Conservation (phyloP, 148 eudicot genomes). For the Limonium bicolor region DNA sequence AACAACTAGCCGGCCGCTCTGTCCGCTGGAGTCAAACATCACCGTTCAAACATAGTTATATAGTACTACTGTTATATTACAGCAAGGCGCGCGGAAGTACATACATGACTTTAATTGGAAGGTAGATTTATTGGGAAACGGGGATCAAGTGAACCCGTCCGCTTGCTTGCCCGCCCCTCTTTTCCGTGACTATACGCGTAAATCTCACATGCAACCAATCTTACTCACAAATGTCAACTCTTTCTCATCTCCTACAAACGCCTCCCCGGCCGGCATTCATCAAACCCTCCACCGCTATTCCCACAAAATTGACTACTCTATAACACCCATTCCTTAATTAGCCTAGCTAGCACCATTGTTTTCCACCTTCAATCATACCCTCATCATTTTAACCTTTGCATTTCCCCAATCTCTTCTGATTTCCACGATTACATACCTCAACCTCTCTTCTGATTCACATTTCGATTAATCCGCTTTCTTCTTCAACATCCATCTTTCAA, state of each 20-base stretch:
- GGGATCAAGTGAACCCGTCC: not conserved
- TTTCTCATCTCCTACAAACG: not conserved
- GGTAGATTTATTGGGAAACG: not conserved
- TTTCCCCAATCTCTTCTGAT: not conserved
- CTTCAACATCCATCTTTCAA: too few relatives aligned
- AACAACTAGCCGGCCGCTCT: too few relatives aligned
- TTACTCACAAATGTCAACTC: conserved; percentile 1
- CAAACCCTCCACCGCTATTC: too few relatives aligned
- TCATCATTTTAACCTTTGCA: not conserved
- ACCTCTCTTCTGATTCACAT: conserved; percentile 1
- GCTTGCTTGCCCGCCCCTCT: not conserved
- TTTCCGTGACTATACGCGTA: not conserved
- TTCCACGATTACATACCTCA: not conserved
- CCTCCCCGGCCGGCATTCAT: not conserved
- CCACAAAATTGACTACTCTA: too few relatives aligned
- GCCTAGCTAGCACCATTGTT: too few relatives aligned
- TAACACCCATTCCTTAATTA: too few relatives aligned
- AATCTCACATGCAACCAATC: conserved; percentile 1
- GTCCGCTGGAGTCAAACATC: too few relatives aligned
- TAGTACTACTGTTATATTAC: too few relatives aligned
- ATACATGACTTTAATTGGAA: not conserved
- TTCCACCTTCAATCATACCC: too few relatives aligned
- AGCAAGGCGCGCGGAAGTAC: too few relatives aligned
- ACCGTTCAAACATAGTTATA: too few relatives aligned
- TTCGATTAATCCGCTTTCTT: too few relatives aligned